Percentiles rank a stretch among this genome's conserved stretches.
Evolutionary conservation across 2,329 filamentous ascomycete genomes (phyloP).

Genomic region (Stagonosporopsis tanaceti): DNA sequence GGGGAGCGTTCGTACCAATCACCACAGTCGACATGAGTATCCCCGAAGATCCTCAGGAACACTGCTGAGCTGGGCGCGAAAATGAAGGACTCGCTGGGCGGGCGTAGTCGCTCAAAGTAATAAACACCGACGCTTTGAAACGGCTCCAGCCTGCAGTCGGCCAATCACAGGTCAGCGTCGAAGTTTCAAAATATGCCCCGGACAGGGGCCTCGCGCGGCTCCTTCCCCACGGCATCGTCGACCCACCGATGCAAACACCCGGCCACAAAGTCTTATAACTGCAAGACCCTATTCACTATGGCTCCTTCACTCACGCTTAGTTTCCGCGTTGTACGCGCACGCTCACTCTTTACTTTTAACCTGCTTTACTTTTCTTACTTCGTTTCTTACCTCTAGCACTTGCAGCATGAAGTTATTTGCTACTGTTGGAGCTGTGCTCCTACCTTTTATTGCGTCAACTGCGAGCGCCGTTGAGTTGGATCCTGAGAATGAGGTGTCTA

Average conservation of each 20-base stretch:
- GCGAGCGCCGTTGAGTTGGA: constrained; percentile 43
- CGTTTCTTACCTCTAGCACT: constrained; percentile 25
- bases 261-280: constrained; percentile 16
- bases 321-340: constrained; percentile 31
- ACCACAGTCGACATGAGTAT: not conserved
- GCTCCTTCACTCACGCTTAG: constrained; percentile 24
- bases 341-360: constrained; percentile 34
- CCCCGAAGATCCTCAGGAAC: constrained; percentile 10
- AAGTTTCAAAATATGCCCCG: constrained; percentile 14
- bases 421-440: constrained; percentile 47
- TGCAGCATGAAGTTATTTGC: constrained; percentile 44
- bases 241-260: constrained; percentile 15
- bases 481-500: constrained; percentile 44
- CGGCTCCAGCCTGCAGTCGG: constrained; percentile 21
- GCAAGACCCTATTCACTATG: constrained; percentile 29
- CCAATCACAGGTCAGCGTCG: constrained; percentile 6
- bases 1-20: constrained; percentile 10
- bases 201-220: constrained; percentile 15
- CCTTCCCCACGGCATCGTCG: constrained; percentile 14
- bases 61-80: constrained; percentile 13
- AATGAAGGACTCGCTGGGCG: constrained; percentile 22
- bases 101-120: constrained; percentile 19
- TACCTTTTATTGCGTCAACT: constrained; percentile 39
- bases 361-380: constrained; percentile 25
- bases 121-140: constrained; percentile 26